Base-by-base conservation (phyloP, 2,329 filamentous ascomycete genomes). In the Penicillium freii region DNA sequence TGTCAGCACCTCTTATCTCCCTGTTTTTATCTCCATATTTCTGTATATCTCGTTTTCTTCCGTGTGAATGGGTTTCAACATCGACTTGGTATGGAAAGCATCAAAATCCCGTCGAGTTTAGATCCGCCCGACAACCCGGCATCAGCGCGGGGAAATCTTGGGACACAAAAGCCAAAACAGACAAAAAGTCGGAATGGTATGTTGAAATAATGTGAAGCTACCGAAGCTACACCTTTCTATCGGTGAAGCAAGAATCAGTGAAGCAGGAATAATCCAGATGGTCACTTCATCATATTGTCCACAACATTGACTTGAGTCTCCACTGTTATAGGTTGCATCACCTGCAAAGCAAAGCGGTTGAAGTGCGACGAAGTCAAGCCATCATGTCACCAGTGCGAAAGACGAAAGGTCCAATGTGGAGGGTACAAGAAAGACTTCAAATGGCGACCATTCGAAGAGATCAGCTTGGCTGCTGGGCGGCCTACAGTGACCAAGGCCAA, bases 371-470 rank as follows among this genome's bases (percentile, higher is more conserved):
- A 90, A 76, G 84, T 82, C 45, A 89, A 90, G 63, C 87, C 87
- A 0, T 81, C 79, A 23, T 89, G 87, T 66, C 78, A 84, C 57
- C 86, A 89, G 75, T 89, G 87, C 69, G 78, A 84, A 45, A 84
- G 83, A 64, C 80, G 87, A 52, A 85, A 82, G 61, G 86, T 90
- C 23, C 71, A 77, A 4, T 90, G 87, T 69, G 87, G 87, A 57
- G 87, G 87, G 36, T 90, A 90, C 74, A 88, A 85, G 72, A 90
- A 88, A 71, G 85, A 88, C 71, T 90, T 89, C 76, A 89, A 90
- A 78, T 90, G 87, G 87, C 80, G 86, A 51, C 82, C 86, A 0
- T 89, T 89, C 64, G 86, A 87, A 67, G 86, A 89, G 62, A 80
- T 83, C 46, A 85, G 76, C 54, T 79, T 86, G 61, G 74, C 68